A percentile compares a stretch with the other conserved stretches of the same genome.
These are phyloP conservation scores for Coemansia sp. DNA, from an alignment of 192 early-diverging fungal genomes.

Conservation along the genomic window DNA sequence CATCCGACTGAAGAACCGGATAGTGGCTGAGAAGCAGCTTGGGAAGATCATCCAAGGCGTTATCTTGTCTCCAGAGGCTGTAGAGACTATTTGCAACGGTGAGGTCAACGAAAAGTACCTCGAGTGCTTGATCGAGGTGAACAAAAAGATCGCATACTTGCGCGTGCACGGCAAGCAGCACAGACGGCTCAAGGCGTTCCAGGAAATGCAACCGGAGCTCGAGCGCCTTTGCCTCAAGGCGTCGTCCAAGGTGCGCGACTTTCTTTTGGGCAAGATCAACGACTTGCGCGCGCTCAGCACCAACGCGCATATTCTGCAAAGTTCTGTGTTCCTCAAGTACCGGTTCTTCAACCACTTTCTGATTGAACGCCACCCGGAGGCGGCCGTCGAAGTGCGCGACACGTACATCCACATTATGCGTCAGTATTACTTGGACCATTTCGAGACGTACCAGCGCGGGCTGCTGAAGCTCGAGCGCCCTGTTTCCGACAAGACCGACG, in stretches of 20 bases:
- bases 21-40: slow-evolving; percentile 75
- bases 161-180: slow-evolving; percentile 72
- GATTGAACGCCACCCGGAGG: slow-evolving; percentile 83
- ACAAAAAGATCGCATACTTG: slow-evolving; percentile 85
- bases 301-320: slow-evolving; percentile 92
- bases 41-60: slow-evolving; percentile 81
- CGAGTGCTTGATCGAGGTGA: slow-evolving; percentile 79
- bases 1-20: slow-evolving; percentile 81
- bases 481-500: slow-evolving; percentile 80
- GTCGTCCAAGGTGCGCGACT: slow-evolving; percentile 84
- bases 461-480: slow-evolving; percentile 75
- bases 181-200: slow-evolving; percentile 74
- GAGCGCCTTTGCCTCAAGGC: slow-evolving; percentile 87
- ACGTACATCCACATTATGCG: slow-evolving; percentile 84
- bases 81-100: slow-evolving; percentile 86
- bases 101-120: slow-evolving; percentile 93
- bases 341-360: slow-evolving; percentile 92
- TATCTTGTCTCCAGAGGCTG: slow-evolving; percentile 73
- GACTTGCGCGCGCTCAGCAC: slow-evolving; percentile 85
- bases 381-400: slow-evolving; percentile 82
- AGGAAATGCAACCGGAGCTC: slow-evolving; percentile 89
- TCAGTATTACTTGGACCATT: slow-evolving; percentile 87
- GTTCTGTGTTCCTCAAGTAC: slow-evolving; percentile 88
- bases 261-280: slow-evolving; percentile 84
- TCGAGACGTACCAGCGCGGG: slow-evolving; percentile 83